Base-by-base conservation (phyloP, 805 yeast species). In the Myxozyma neotropica region DNA sequence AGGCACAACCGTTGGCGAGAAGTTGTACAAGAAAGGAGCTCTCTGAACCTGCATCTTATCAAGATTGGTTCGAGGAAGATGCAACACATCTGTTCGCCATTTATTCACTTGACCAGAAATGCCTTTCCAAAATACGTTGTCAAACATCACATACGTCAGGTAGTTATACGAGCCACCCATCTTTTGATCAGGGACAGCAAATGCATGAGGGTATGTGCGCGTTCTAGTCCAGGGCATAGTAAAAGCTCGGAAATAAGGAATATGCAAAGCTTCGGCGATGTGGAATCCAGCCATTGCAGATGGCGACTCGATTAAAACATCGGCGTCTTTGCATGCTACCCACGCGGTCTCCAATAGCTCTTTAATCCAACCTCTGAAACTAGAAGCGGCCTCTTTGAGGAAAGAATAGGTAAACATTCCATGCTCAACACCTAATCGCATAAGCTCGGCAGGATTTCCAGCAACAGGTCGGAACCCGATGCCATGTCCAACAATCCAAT, bases 151-250 rank as follows among this genome's bases (percentile, higher is more conserved):
- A 74, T 93, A 96, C 0, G 97, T 91, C 75, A 93, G 78, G 70
- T 89, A 89, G 71, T 93, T 93, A 74, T 93, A 93, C 8, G 92
- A 87, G 2, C 97, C 97, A 10, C 97, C 97, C 71, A 87, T 81
- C 70, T 87, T 89, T 73, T 89, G 95, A 61, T 91, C 97, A 0
- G 98, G 97, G 6, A 89, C 96, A 71, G 92, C 84, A 65, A 93
- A 91, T 0, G 98, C 97, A 77, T 93, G 97, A 0, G 97, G 97
- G 71, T 93, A 93, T 0, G 97, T 96, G 66, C 96, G 80, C 0
- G 98, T 92, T 61, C 96, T 76, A 0, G 97, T 89, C 98, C 98
- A 93, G 0, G 98, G 98, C 98, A 93, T 93, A 0, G 98, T 93
- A 71, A 93, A 93, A 0, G 97, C 97, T 68, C 97, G 79, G 77